Conservation (phyloP, 371 early-diverging fungal genomes). For the Rhizopus microsporus region DNA sequence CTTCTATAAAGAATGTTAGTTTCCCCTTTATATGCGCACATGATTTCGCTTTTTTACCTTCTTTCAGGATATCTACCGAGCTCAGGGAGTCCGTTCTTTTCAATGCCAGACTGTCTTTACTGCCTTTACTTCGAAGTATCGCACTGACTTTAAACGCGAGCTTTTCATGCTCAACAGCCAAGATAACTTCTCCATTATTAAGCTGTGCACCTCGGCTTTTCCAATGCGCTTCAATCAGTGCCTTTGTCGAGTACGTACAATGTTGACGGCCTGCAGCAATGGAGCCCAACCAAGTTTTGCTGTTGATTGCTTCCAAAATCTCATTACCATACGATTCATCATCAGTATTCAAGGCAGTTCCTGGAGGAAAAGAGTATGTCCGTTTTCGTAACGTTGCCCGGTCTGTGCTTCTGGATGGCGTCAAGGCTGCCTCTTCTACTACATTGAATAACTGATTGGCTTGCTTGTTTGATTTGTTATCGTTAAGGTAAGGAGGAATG, state of each 20-base stretch:
- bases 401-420: conserved; percentile 15
- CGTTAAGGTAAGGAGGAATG: background rate
- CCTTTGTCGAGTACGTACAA: conserved; percentile 29
- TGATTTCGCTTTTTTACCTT: conserved; percentile 3
- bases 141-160: conserved; percentile 34
- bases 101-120: background rate
- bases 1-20: background rate
- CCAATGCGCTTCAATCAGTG: conserved; percentile 26
- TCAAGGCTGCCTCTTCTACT: background rate
- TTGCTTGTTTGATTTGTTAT: background rate
- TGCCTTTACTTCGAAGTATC: conserved; percentile 8
- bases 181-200: conserved; percentile 19
- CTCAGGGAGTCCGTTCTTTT: conserved; percentile 8
- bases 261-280: conserved; percentile 30
- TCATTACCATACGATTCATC: conserved; percentile 6
- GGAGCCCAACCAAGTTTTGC: conserved; percentile 40
- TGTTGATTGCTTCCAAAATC: conserved; percentile 20
- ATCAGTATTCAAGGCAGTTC: background rate
- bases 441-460: background rate
- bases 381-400: conserved; percentile 32
- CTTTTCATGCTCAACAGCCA: conserved; percentile 22
- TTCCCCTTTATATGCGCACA: background rate
- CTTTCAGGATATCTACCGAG: conserved; percentile 14
- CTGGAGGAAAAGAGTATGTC: conserved; percentile 46
- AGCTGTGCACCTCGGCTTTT: conserved; percentile 21